These are phyloP conservation scores for Lactifluus subvellereus DNA, from an alignment of 768 basidiomycete species.

Conservation along the genomic window DNA sequence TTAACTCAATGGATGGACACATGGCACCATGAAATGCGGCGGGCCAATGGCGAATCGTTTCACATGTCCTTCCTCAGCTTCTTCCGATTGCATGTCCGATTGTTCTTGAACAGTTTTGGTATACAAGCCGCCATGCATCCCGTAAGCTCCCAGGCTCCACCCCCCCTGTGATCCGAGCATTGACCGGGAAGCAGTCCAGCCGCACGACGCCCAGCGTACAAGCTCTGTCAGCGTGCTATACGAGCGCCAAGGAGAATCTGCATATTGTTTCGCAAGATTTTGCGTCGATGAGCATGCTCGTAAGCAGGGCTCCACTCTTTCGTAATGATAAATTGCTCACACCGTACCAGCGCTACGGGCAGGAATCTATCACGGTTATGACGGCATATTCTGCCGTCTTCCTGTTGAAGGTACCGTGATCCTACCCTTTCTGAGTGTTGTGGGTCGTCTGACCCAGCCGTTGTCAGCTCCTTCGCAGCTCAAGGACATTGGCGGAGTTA, in stretches of 20 bases:
- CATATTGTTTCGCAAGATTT: slow-evolving; percentile 71
- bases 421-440: neutral
- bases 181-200: slow-evolving; percentile 39
- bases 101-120: slow-evolving; percentile 83
- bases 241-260: slow-evolving; percentile 66
- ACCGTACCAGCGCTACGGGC: slow-evolving; percentile 62
- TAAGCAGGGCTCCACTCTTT: slow-evolving; percentile 31
- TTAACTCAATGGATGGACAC: slow-evolving; percentile 64
- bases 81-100: slow-evolving; percentile 70
- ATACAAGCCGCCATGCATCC: slow-evolving; percentile 58
- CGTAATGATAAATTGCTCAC: slow-evolving; percentile 10
- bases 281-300: slow-evolving; percentile 66
- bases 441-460: slow-evolving; percentile 13
- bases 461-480: slow-evolving; percentile 60
- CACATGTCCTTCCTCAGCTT: slow-evolving; percentile 69
- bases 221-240: slow-evolving; percentile 66
- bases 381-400: slow-evolving; percentile 82
- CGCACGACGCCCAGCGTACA: slow-evolving; percentile 56
- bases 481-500: slow-evolving; percentile 51
- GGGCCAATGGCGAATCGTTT: slow-evolving; percentile 68
- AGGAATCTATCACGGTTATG: slow-evolving; percentile 82
- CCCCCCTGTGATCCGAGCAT: slow-evolving; percentile 6
- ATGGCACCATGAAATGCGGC: slow-evolving; percentile 70
- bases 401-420: slow-evolving; percentile 54
- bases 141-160: slow-evolving; percentile 34